Evolutionary conservation across 352 stramenopile species (phyloP), one percentile per base, ranked within the genome.

Genomic region (Phytophthora podocarpi): DNA sequence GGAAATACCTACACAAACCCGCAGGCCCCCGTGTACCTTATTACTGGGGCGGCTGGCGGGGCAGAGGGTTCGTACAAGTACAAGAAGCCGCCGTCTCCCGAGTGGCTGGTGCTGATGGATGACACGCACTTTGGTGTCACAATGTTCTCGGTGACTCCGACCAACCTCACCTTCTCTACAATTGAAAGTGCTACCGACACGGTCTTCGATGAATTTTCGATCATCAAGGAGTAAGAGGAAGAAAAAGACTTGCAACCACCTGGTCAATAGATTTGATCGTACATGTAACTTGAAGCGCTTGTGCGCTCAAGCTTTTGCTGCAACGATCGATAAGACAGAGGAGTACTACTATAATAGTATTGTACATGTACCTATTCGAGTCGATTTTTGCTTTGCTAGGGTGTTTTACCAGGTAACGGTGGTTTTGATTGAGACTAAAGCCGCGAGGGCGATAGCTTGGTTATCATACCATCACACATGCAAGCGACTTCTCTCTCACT

Each of bases 11-110:
- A 86, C 66, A 64, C 46, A 3, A 78, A 78, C 28, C 73, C 74
- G 6, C 64, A 83, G 66, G 76, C 76, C 1, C 72, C 76, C 0
- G 76, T 85, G 15, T 76, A 86, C 35, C 26, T 82, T 11, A 65
- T 85, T 49, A 49, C 54, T 0, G 72, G 76, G 1, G 57, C 61
- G 12, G 73, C 66, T 6, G 76, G 76, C 4, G 67, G 57, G 12
- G 43, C 45, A 5, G 67, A 79, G 31, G 72, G 61, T 26, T 54
- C 64, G 13, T 71, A 64, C 20, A 39, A 69, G 8, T 59, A 59
- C 23, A 52, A 54, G 20, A 70, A 59, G 18, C 59, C 34, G 3
- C 16, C 37, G n/a, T 49, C 39, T n/a, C 51, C 60, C 5, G 24
- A 56, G 20, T 85, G 69, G 72, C 64, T 74, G 28, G 55, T 61